Evolutionary conservation across 305 asterid species (phyloP).

Genomic region (Solanum hybrid): DNA sequence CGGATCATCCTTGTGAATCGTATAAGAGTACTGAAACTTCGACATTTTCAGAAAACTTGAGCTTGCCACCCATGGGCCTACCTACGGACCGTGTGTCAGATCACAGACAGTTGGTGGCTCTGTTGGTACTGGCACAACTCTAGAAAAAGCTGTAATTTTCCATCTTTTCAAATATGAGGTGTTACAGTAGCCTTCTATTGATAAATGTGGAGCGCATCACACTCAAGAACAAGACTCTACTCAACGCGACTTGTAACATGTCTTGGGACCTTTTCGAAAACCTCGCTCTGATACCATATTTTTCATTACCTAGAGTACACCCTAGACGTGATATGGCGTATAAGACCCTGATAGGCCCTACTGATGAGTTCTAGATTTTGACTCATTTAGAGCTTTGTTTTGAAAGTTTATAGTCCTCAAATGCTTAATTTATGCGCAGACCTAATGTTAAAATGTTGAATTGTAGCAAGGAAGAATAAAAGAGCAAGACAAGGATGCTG

Average conservation of each 20-base stretch:
- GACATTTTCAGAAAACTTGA: neutral
- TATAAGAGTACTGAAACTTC: neutral
- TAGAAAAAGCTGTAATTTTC: neutral
- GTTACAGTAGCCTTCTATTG: neutral
- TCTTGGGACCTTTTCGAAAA: neutral
- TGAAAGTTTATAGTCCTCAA: no score
- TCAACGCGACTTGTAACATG: no score
- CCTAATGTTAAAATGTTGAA: no score
- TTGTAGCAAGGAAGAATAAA: no score
- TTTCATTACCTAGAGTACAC: neutral
- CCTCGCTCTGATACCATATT: neutral
- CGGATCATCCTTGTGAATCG: neutral
- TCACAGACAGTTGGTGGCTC: neutral
- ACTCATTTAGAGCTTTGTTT: no score
- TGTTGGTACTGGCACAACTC: neutral
- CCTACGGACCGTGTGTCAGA: neutral
- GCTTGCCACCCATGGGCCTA: neutral
- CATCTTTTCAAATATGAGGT: neutral
- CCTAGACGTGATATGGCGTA: no score
- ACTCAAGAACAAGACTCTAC: neutral
- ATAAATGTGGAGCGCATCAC: no score
- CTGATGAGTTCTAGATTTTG: no score
- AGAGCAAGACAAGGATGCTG: no score
- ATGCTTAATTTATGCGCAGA: no score
- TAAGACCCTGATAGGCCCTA: neutral